Percentiles rank a stretch among this genome's conserved stretches.
phyloP scores from a whole-genome alignment of 768 basidiomycete genomes.

The Leucogyrophana mollusca region DNA sequence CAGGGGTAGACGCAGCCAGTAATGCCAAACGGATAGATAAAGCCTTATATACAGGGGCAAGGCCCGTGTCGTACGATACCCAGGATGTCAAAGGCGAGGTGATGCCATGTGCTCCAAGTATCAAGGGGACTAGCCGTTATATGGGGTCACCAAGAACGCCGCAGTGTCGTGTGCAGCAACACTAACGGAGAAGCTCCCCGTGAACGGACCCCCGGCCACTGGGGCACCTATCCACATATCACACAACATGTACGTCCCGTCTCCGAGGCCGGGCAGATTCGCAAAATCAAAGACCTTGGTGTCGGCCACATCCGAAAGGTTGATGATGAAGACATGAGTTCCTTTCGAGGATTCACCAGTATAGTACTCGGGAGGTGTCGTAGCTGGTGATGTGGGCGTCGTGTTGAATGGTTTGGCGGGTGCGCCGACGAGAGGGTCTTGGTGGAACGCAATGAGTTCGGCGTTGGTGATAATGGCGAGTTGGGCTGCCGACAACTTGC shows the following conservation, averaged over 20 bases:
- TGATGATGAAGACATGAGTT: conserved; percentile 54
- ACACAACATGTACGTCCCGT: conserved; percentile 40
- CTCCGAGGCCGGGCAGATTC: conserved; percentile 43
- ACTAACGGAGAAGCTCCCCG: conserved; percentile 36
- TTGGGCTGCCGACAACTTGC: conserved; percentile 37
- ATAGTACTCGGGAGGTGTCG: conserved; percentile 53
- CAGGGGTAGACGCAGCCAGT: too few relatives aligned
- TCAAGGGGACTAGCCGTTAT: too few relatives aligned
- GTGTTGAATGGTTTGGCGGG: conserved; percentile 50
- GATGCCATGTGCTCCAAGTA: too few relatives aligned
- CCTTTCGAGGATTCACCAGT: conserved; percentile 48
- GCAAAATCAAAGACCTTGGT: conserved; percentile 47
- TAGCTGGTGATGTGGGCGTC: conserved; percentile 34
- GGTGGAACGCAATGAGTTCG: conserved; percentile 55
- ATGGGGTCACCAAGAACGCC: conserved; percentile 44
- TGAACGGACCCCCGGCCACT: conserved; percentile 36
- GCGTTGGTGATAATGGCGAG: conserved; percentile 48
- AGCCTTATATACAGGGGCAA: too few relatives aligned
- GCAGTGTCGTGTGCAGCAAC: conserved; percentile 53
- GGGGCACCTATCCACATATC: conserved; percentile 55
- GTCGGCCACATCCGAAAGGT: conserved; percentile 37
- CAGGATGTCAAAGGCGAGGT: too few relatives aligned
- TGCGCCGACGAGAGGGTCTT: conserved; percentile 43
- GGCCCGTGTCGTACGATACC: too few relatives aligned
- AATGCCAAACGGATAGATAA: too few relatives aligned